phyloP scores from a whole-genome alignment of 306 rosid species.

The Pterocarpus macrocarpus region DNA sequence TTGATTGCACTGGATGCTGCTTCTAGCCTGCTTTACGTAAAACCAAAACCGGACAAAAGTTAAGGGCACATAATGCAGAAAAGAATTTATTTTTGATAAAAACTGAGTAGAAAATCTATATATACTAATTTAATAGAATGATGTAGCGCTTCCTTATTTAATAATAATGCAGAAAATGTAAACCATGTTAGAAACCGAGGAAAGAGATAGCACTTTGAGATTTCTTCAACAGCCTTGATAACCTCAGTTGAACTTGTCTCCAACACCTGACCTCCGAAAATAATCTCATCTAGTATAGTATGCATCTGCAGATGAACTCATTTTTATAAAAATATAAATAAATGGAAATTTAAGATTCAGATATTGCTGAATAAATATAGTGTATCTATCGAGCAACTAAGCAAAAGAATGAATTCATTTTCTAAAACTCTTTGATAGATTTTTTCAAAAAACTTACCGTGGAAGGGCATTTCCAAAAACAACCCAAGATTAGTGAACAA shows the following conservation, averaged over 20 bases:
- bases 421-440: neutral
- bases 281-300: slow-evolving; percentile 82
- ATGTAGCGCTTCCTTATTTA: slow-evolving; percentile 13
- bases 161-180: slow-evolving; percentile 29
- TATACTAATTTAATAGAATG: slow-evolving; percentile 17
- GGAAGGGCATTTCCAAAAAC: slow-evolving; percentile 2
- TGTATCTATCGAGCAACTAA: neutral
- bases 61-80: neutral
- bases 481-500: slow-evolving; percentile 7
- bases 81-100: neutral
- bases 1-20: slow-evolving; percentile 78
- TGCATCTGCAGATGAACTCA: slow-evolving; percentile 69
- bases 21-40: slow-evolving; percentile 70
- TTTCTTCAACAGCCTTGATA: slow-evolving; percentile 86
- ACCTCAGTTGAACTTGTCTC: slow-evolving; percentile 93
- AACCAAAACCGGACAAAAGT: neutral
- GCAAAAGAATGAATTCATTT: slow-evolving; percentile 22
- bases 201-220: slow-evolving; percentile 69
- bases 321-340: slow-evolving; percentile 19
- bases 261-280: slow-evolving; percentile 92
- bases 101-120: neutral
- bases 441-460: neutral
- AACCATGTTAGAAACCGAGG: slow-evolving; percentile 21
- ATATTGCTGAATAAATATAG: neutral
- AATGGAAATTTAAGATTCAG: slow-evolving; percentile 34